Evolutionary conservation across 805 yeast genomes (phyloP).

Genomic region (Pichia sporocuriosa): DNA sequence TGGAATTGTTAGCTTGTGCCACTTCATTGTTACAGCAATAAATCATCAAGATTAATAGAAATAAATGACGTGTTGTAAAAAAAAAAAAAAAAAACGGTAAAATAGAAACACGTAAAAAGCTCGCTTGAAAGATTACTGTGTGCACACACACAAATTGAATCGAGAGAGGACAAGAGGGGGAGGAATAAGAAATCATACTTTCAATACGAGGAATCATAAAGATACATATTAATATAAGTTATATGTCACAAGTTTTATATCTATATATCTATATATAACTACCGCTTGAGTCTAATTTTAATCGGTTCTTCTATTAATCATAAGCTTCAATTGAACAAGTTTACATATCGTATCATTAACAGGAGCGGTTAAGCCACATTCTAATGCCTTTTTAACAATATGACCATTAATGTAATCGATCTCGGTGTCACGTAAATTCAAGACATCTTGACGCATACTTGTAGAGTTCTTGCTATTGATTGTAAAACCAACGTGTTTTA

Average conservation of each 20-base stretch:
- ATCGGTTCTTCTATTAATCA: constrained; percentile 15
- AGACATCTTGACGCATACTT: constrained; percentile 66
- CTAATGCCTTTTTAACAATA: constrained; percentile 48
- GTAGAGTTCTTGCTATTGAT: constrained; percentile 48
- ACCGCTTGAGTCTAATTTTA: too few relatives aligned
- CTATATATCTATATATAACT: too few relatives aligned
- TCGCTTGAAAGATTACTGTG: too few relatives aligned
- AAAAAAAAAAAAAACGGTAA: too few relatives aligned
- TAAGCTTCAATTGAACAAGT: constrained; percentile 36
- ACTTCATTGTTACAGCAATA: constrained; percentile 17
- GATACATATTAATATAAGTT: too few relatives aligned
- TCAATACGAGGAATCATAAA: too few relatives aligned
- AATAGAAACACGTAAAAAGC: too few relatives aligned
- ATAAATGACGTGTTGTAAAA: constrained; percentile 39
- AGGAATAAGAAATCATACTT: too few relatives aligned
- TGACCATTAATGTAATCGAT: constrained; percentile 82
- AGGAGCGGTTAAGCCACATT: constrained; percentile 37
- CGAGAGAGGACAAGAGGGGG: too few relatives aligned
- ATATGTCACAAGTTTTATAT: too few relatives aligned
- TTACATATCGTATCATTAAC: constrained; percentile 40
- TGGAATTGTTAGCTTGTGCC: constrained; percentile 24
- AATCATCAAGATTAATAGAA: constrained; percentile 31
- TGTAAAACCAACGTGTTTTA: constrained; percentile 23
- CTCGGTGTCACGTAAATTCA: constrained; percentile 56
- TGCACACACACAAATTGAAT: too few relatives aligned